Percentiles rank a stretch among this genome's conserved stretches.
phyloP scores from a whole-genome alignment of 345 rosid genomes.

The Populus pruinosa region DNA sequence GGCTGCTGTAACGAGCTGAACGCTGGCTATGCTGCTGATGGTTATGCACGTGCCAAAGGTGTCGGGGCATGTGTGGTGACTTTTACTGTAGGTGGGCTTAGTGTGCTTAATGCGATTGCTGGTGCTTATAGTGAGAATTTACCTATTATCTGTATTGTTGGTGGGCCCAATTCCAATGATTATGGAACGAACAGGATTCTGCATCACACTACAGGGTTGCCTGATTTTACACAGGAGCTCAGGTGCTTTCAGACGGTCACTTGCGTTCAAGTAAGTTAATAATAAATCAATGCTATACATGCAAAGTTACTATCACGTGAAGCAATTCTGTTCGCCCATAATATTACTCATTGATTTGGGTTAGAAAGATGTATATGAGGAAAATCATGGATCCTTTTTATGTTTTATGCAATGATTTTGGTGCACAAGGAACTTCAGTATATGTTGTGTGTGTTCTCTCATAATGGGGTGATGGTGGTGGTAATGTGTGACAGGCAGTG shows the following conservation, averaged over 20 bases:
- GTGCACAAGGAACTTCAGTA: neutral
- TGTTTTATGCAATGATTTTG: neutral
- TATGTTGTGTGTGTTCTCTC: neutral
- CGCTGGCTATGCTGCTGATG: constrained; percentile 79
- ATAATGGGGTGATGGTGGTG: constrained; percentile 1
- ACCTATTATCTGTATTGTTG: constrained; percentile 62
- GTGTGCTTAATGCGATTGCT: constrained; percentile 64
- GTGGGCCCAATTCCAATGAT: constrained; percentile 71
- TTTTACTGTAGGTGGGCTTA: constrained; percentile 76
- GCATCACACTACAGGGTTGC: constrained; percentile 73
- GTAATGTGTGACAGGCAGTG: constrained; percentile 43
- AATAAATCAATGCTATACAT: neutral
- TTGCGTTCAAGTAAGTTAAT: constrained; percentile 47
- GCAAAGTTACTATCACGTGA: neutral
- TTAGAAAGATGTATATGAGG: neutral
- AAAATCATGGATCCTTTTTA: neutral
- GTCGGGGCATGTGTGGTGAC: constrained; percentile 74
- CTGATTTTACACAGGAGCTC: constrained; percentile 66
- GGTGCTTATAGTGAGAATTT: constrained; percentile 74
- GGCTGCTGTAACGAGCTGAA: constrained; percentile 82
- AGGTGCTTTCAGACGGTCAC: constrained; percentile 61
- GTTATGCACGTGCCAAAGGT: constrained; percentile 62
- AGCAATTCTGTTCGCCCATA: neutral
- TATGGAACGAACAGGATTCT: constrained; percentile 62
- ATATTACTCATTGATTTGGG: no score